These are phyloP conservation scores for Phialophora tarda DNA, from an alignment of 2,329 filamentous ascomycete genomes.

Conservation along the genomic window DNA sequence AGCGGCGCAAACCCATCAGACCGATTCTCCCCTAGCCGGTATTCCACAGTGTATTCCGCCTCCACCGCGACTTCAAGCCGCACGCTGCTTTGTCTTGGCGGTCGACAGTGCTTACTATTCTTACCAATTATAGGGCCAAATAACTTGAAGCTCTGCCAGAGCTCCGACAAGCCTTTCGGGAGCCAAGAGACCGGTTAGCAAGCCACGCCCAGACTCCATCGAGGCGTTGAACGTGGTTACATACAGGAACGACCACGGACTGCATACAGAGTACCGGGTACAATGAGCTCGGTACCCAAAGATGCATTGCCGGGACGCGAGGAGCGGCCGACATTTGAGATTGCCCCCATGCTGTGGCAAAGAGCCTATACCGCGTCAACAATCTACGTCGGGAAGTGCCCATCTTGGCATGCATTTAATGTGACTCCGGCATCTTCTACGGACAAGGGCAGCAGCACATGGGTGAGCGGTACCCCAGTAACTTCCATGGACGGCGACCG, in stretches of 20 bases:
- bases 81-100: slow-evolving; percentile 1
- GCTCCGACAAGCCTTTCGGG: slow-evolving; percentile 7
- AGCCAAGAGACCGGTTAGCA: slow-evolving; percentile 9
- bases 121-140: slow-evolving; percentile 12
- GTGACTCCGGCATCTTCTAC: neutral
- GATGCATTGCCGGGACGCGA: neutral
- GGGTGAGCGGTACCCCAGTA: neutral
- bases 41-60: neutral
- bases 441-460: neutral
- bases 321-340: neutral
- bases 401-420: slow-evolving; percentile 5
- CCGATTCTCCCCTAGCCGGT: neutral
- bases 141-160: neutral
- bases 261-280: neutral
- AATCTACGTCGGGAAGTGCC: neutral
- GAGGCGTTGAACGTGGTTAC: neutral
- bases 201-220: neutral
- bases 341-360: neutral
- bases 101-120: slow-evolving; percentile 15
- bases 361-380: neutral
- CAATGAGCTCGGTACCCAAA: neutral
- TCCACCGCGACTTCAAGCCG: neutral
- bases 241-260: neutral
- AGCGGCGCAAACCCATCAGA: neutral
- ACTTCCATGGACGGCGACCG: neutral